Percentiles rank a stretch among this genome's conserved stretches.
These are phyloP conservation scores for Oxyria digyna DNA, from an alignment of 148 eudicot genomes.

Conservation along the genomic window DNA sequence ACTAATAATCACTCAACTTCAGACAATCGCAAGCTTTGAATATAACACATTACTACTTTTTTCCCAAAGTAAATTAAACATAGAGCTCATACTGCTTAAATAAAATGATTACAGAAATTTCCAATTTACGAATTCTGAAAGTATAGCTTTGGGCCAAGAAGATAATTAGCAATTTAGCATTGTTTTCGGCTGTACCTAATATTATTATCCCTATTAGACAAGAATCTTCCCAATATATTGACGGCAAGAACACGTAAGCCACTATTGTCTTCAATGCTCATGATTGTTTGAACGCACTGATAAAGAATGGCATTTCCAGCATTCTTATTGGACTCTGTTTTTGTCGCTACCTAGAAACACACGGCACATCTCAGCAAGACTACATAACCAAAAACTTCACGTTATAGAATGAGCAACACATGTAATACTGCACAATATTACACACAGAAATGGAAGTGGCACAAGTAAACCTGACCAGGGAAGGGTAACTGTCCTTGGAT, in stretches of 20 bases:
- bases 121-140: background rate
- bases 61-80: background rate
- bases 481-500: background rate
- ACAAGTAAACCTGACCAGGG: background rate
- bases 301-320: conserved; percentile 98
- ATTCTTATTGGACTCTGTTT: conserved; percentile 95
- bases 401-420: background rate
- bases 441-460: background rate
- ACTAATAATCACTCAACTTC: background rate
- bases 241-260: conserved; percentile 97
- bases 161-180: background rate
- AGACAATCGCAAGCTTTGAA: background rate
- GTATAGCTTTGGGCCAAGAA: background rate
- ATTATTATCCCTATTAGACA: conserved; percentile 95
- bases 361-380: background rate
- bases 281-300: conserved; percentile 93
- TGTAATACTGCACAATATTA: background rate
- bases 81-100: background rate
- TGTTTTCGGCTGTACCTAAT: conserved; percentile 40
- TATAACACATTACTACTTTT: background rate
- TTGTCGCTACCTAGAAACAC: conserved; percentile 80
- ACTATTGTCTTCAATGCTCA: conserved; percentile 91
- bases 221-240: conserved; percentile 91
- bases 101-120: background rate
- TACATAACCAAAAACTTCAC: background rate